Base-by-base conservation (phyloP, 1,284 basidiomycete genomes). In the Rhodotorula glutinis region DNA sequence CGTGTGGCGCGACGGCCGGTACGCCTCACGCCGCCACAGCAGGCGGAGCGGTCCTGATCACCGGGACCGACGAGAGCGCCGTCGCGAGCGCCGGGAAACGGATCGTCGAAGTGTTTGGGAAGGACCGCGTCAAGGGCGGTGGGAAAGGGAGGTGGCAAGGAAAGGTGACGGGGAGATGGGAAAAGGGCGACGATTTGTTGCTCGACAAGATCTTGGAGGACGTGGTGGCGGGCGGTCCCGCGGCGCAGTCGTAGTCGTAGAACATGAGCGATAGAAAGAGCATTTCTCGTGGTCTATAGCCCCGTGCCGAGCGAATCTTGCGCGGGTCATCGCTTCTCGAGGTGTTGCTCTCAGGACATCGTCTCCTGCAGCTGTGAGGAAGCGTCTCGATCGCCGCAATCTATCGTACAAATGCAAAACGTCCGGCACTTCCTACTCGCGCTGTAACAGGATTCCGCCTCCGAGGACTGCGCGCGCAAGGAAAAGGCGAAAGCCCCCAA, bases 1-100 rank as follows among this genome's bases (percentile, higher is more conserved):
- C 84, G 7, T 87, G 86, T 16, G 84, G 87, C 27, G 53, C 59
- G 9, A 63, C 69, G 5, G 47, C 65, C 23, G 62, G 63, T 3
- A 65, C 69, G 16, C 33, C 57, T n/a, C 23, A 25, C 2, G 55
- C 73, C 4, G 61, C 59, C 21, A 54, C 61, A 1, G 60, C 60
- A 0, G 53, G 53, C 9, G 72, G 73, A 7, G 62, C 73, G 1
- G 53, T 76, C 3, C 53, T 76, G 29, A 68, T 75, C 33, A 47
- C 63, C 4, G 73, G 68, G 9, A 47, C 65, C 21, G 67, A 73
- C 4, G 66, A 47, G 7, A 10, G 17, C 19, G 43, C 63, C 19
- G 63, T 75, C 4, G 56, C 29, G 3, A 62, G 56, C 46, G 68
- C 71, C 5, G 71, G 70, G 17, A 71, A 69, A 56, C 56, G 53